A percentile compares a stretch with the other conserved stretches of the same genome.
These are phyloP conservation scores for Zygoascus meyerae DNA, from an alignment of 1,139 yeast species.

Conservation along the genomic window DNA sequence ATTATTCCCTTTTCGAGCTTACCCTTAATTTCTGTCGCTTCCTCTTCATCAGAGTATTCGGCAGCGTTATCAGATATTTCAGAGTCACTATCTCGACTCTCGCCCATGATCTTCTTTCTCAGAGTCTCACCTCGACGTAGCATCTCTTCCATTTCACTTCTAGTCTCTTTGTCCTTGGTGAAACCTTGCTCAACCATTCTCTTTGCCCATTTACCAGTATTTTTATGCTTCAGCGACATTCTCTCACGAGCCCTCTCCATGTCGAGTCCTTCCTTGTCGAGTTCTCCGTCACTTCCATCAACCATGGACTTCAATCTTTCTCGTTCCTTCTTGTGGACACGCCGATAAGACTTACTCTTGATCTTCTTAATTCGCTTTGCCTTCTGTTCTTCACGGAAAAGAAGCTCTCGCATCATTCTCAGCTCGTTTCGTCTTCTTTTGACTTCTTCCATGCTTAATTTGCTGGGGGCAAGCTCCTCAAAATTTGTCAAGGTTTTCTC, in stretches of 20 bases:
- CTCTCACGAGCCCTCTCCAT: slow-evolving; percentile 85
- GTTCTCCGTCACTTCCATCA: slow-evolving; percentile 50
- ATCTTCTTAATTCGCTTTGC: slow-evolving; percentile 90
- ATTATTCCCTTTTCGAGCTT: slow-evolving; percentile 77
- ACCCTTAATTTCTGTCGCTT: slow-evolving; percentile 34
- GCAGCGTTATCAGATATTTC: slow-evolving; percentile 41
- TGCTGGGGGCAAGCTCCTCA: slow-evolving; percentile 74
- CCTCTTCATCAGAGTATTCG: slow-evolving; percentile 22
- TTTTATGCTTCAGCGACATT: slow-evolving; percentile 86
- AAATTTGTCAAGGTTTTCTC: slow-evolving; percentile 74
- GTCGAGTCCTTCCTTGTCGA: slow-evolving; percentile 53
- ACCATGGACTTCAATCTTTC: slow-evolving; percentile 62
- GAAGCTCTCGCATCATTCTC: slow-evolving; percentile 86
- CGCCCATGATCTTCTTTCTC: slow-evolving; percentile 67
- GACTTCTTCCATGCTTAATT: slow-evolving; percentile 75
- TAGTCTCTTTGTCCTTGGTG: slow-evolving; percentile 74
- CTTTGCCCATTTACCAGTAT: slow-evolving; percentile 80
- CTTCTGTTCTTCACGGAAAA: slow-evolving; percentile 91
- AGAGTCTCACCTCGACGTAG: slow-evolving; percentile 77
- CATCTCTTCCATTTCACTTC: slow-evolving; percentile 94
- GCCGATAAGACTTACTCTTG: slow-evolving; percentile 84
- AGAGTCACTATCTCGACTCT: slow-evolving; percentile 45
- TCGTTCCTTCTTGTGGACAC: slow-evolving; percentile 80
- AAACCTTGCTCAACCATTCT: slow-evolving; percentile 86
- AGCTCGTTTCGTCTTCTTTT: slow-evolving; percentile 72